phyloP scores from a whole-genome alignment of 306 rosid genomes.

The Pyrus communis region DNA sequence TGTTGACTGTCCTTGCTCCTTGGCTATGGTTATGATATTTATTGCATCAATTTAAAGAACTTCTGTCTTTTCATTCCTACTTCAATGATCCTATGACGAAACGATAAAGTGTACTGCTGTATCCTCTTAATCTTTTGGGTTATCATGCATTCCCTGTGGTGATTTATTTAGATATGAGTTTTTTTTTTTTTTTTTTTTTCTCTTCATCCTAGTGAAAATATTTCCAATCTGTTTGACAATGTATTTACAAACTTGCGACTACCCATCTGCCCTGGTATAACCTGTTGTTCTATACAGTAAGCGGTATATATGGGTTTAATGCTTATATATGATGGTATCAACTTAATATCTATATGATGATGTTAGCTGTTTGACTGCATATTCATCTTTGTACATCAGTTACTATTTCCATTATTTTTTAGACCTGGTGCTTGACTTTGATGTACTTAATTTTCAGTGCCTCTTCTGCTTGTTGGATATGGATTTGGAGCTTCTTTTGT shows the following conservation, averaged over 20 bases:
- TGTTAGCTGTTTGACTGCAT: neutral
- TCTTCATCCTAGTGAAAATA: neutral
- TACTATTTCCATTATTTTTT: neutral
- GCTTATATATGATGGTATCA: neutral
- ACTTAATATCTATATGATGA: neutral
- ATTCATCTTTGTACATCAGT: neutral
- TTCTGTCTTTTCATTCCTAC: neutral
- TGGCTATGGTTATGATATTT: constrained; percentile 7
- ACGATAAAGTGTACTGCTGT: neutral
- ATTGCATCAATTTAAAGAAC: neutral
- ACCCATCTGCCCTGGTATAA: neutral
- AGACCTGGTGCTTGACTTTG: constrained; percentile 13
- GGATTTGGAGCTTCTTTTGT: constrained; percentile 99
- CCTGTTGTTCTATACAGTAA: neutral
- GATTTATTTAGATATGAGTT: neutral
- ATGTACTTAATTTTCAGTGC: constrained; percentile 54
- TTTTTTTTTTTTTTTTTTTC: neutral
- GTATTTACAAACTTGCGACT: neutral
- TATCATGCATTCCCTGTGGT: neutral
- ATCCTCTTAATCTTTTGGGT: neutral
- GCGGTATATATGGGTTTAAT: neutral
- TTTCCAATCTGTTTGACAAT: neutral
- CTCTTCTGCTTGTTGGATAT: constrained; percentile 97
- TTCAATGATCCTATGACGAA: neutral
- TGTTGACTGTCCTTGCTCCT: constrained; percentile 31